phyloP scores from a whole-genome alignment of 192 early-diverging fungal genomes.

The Coemansia sp. region DNA sequence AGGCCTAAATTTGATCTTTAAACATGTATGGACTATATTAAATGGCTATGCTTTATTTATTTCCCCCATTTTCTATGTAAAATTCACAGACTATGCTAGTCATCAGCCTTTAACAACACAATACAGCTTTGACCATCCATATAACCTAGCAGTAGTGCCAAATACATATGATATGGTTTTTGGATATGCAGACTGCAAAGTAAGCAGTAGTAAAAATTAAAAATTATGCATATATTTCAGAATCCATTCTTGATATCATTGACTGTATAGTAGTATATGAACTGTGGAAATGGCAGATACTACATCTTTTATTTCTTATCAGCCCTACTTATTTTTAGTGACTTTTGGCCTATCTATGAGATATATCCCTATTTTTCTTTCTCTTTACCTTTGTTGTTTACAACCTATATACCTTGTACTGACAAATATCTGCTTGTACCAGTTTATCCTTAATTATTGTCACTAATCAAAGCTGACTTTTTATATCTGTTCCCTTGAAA shows the following conservation, averaged over 20 bases:
- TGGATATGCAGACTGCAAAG: not conserved
- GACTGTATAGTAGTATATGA: not conserved
- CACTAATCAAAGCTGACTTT: not conserved
- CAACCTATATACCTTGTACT: not conserved
- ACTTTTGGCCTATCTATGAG: not conserved
- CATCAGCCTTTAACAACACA: not conserved
- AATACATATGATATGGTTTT: not conserved
- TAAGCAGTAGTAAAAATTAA: not conserved
- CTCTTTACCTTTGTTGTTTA: not conserved
- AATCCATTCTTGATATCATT: not conserved
- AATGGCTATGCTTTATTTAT: not conserved
- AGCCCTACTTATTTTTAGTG: not conserved
- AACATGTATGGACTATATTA: not conserved
- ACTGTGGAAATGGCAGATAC: not conserved
- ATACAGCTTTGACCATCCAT: not conserved
- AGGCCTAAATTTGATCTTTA: not conserved
- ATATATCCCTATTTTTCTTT: not conserved
- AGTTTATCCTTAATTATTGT: not conserved
- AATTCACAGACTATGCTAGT: not conserved
- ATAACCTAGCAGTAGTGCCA: not conserved
- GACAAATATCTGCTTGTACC: not conserved
- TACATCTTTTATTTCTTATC: not conserved
- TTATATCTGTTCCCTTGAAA: not conserved
- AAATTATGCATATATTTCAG: not conserved
- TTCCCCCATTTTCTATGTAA: not conserved